A percentile compares a stretch with the other conserved stretches of the same genome.
Conservation (phyloP, 805 yeast genomes). For the Candida glaebosa region DNA sequence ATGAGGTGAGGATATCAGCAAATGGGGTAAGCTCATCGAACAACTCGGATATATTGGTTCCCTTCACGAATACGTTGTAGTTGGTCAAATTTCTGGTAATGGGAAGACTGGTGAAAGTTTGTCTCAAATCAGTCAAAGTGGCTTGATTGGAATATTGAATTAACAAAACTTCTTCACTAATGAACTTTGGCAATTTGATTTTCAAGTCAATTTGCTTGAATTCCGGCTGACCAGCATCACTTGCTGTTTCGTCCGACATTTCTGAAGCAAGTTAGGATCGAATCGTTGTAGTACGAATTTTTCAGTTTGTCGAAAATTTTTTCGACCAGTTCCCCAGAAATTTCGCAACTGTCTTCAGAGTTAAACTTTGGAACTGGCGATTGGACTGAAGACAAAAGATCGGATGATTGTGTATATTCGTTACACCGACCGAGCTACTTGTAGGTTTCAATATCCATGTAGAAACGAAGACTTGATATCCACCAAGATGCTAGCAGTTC, state of each 20-base stretch:
- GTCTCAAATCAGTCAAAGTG: conserved; percentile 53
- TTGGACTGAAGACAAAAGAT: too few species aligned
- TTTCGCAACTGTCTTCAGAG: neutral
- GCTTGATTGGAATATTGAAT: conserved; percentile 39
- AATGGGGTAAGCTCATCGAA: conserved; percentile 28
- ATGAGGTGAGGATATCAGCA: conserved; percentile 17
- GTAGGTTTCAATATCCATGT: too few species aligned
- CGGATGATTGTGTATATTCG: too few species aligned
- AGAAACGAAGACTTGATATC: too few species aligned
- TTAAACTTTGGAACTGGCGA: neutral
- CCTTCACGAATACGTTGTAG: conserved; percentile 44
- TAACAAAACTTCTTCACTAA: conserved; percentile 12
- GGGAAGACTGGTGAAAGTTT: conserved; percentile 55
- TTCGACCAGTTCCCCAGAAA: conserved; percentile 4
- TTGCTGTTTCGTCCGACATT: conserved; percentile 10
- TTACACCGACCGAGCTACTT: too few species aligned
- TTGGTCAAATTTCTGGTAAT: conserved; percentile 59
- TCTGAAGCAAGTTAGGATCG: neutral
- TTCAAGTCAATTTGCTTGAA: conserved; percentile 10
- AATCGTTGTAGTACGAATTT: neutral
- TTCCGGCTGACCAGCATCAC: conserved; percentile 4
- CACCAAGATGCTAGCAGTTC: too few species aligned
- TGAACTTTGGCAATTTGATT: conserved; percentile 11
- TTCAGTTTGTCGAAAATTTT: conserved; percentile 9
- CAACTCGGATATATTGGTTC: conserved; percentile 26